Evolutionary conservation across 2,329 filamentous ascomycete species (phyloP).

Genomic region (Fusarium xyrophilum): DNA sequence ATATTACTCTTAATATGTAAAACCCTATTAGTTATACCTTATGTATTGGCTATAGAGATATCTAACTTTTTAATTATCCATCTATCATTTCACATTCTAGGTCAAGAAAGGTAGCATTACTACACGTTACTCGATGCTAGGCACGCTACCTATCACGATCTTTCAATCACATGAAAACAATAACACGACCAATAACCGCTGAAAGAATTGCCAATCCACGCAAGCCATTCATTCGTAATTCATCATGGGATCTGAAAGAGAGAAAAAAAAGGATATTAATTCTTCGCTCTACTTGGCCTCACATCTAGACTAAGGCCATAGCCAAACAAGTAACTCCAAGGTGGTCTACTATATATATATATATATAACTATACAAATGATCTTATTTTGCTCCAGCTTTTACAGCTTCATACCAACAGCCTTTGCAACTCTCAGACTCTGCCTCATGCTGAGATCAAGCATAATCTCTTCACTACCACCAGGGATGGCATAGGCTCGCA

Average conservation of each 20-base stretch:
- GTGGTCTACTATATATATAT: slow-evolving; percentile 15
- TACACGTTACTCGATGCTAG: background rate
- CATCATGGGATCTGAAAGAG: background rate
- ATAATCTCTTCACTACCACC: slow-evolving; percentile 98
- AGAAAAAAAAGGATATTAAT: background rate
- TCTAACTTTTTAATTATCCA: no score
- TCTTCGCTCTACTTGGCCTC: slow-evolving; percentile 18
- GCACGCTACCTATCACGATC: background rate
- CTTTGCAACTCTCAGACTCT: slow-evolving; percentile 87
- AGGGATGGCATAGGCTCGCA: slow-evolving; percentile 94
- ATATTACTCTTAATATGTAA: no score
- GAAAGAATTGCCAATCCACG: background rate
- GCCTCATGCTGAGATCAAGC: slow-evolving; percentile 93
- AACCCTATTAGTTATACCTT: no score
- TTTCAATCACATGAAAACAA: background rate
- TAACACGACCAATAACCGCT: background rate
- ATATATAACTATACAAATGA: slow-evolving; percentile 15
- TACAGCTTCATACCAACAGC: slow-evolving; percentile 95
- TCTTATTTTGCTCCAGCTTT: slow-evolving; percentile 8
- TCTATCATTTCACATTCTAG: background rate
- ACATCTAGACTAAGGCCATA: background rate
- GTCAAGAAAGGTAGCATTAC: background rate
- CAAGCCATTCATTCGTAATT: background rate
- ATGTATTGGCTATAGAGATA: no score
- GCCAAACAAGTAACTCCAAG: slow-evolving; percentile 16